Base-by-base conservation (phyloP, 192 early-diverging fungal genomes). In the Podochytrium sp. region DNA sequence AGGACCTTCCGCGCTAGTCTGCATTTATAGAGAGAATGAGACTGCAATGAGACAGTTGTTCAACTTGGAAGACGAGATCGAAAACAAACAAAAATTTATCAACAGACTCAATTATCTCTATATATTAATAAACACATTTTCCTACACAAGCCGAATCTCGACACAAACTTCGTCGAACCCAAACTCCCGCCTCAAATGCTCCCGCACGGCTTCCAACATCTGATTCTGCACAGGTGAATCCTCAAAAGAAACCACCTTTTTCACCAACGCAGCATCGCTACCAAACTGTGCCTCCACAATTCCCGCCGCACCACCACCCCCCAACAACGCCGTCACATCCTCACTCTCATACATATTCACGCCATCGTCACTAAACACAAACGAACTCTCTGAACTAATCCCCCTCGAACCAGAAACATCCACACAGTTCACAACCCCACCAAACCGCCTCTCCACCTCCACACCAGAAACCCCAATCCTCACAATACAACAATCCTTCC, bases 401-500 rank as follows among this genome's bases (percentile, higher is more conserved):
- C 43, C n/a, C 43, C 43, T 20, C n/a, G 43, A 47, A 10, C 43
- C n/a, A 10, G 0, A 10, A 10, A 10, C n/a, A 16, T 47, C n/a
- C 43, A 47, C 43, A 0, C 43, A 0, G 52, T 10, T 20, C 52
- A 23, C 23, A 27, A 20, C 7, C 7, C 52, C 7, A 23, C 5
- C 52, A 55, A 29, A 6, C 30, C 7, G 43, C 43, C n/a, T n/a
- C n/a, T 49, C 47, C n/a, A 49, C 47, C 47, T n/a, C 12, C n/a
- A n/a, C 47, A 49, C 12, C n/a, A 12, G 47, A 12, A 49, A 61
- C 59, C 12, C 6, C 34, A 41, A 69, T 51, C 20, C 18, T 23
- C n/a, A 69, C 43, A 33, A 69, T 23, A 30, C 66, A 69, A 16
- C 37, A 34, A 25, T 69, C 53, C n/a, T 55, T 55, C 33, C 66